Percentiles rank a stretch among this genome's conserved stretches.
Conservation (phyloP, 495 filamentous ascomycete genomes). For the Tuber borchii region DNA sequence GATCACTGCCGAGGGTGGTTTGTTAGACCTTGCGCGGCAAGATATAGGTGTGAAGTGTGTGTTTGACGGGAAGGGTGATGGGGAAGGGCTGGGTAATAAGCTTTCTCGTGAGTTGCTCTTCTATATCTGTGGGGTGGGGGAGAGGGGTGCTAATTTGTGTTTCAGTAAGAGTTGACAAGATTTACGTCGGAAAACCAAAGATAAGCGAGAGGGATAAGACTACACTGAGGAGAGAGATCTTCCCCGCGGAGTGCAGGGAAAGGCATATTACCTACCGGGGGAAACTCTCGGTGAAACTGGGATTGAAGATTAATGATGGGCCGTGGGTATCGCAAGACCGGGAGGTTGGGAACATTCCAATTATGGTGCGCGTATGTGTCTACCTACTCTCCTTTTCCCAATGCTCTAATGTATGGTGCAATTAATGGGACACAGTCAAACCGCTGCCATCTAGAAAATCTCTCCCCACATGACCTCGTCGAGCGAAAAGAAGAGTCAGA, state of each 20-base stretch:
- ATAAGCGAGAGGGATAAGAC: slow-evolving; percentile 39
- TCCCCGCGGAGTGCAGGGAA: slow-evolving; percentile 89
- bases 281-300: slow-evolving; percentile 69
- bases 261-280: slow-evolving; percentile 87
- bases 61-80: slow-evolving; percentile 62
- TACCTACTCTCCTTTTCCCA: background rate
- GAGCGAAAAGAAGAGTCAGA: slow-evolving; percentile 70
- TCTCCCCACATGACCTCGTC: slow-evolving; percentile 74
- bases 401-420: background rate
- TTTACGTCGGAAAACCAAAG: slow-evolving; percentile 40
- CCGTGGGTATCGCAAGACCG: slow-evolving; percentile 70
- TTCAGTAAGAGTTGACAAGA: slow-evolving; percentile 39
- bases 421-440: slow-evolving; percentile 56
- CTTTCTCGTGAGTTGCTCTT: slow-evolving; percentile 32
- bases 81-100: slow-evolving; percentile 33
- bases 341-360: slow-evolving; percentile 79
- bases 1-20: slow-evolving; percentile 63
- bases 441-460: slow-evolving; percentile 78
- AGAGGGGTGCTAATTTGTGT: background rate
- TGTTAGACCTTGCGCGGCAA: slow-evolving; percentile 67
- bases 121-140: background rate
- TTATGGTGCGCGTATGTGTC: slow-evolving; percentile 74
- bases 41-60: slow-evolving; percentile 88
- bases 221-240: slow-evolving; percentile 63
- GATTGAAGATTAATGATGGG: slow-evolving; percentile 78